Conservation (phyloP, 2,329 filamentous ascomycete species). For the Ceratocystis eucalypticola region DNA sequence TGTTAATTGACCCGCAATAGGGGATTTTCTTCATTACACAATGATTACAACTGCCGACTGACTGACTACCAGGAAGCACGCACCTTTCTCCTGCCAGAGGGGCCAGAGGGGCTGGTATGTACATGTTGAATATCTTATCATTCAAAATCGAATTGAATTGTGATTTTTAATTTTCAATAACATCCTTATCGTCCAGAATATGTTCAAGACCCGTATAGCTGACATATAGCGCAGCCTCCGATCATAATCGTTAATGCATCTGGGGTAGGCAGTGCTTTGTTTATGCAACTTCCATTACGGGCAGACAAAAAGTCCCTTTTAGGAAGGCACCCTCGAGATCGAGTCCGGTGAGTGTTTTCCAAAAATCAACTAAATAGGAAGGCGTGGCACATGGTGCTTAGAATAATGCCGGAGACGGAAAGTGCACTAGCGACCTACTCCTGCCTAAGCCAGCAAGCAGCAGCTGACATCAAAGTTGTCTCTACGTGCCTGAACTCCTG, state of each 20-base stretch:
- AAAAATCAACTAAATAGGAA: background rate
- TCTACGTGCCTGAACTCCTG: background rate
- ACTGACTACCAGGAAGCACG: too few species aligned
- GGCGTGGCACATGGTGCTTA: background rate
- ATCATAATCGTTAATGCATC: background rate
- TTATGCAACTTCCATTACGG: background rate
- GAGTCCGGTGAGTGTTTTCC: background rate
- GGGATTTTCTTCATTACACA: too few species aligned
- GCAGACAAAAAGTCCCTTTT: background rate
- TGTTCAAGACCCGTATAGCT: too few species aligned
- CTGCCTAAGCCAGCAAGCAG: background rate
- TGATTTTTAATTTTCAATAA: too few species aligned
- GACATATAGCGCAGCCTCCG: too few species aligned
- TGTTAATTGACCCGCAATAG: too few species aligned
- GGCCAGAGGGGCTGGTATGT: too few species aligned
- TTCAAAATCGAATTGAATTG: too few species aligned
- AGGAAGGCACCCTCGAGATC: background rate
- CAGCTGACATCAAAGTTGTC: background rate
- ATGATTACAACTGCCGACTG: too few species aligned
- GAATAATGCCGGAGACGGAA: background rate
- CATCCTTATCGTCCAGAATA: too few species aligned
- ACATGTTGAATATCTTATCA: too few species aligned
- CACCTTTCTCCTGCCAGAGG: too few species aligned
- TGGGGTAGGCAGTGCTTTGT: background rate
- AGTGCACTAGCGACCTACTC: background rate